Conservation (phyloP, 1,139 yeast species). For the Hanseniaspora sp. region DNA sequence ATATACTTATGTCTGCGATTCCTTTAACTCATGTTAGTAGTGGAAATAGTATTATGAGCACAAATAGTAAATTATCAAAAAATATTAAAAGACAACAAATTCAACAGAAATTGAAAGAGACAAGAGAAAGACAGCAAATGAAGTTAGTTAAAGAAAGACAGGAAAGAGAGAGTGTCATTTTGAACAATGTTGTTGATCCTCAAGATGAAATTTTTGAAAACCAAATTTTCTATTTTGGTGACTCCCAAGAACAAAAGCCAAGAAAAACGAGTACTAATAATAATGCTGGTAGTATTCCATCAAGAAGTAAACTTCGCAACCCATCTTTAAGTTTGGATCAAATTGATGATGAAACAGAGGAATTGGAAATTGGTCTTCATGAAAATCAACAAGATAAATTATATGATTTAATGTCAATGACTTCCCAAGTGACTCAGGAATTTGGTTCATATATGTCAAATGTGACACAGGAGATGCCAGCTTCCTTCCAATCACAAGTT, state of each 20-base stretch:
- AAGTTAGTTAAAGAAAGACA: neutral
- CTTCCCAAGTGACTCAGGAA: neutral
- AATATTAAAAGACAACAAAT: neutral
- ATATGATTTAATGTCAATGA: neutral
- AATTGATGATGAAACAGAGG: neutral
- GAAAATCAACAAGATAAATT: neutral
- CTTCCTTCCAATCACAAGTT: neutral
- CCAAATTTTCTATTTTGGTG: neutral
- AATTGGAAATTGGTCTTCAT: neutral
- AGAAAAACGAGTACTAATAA: neutral
- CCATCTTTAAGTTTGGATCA: neutral
- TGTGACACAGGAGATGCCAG: conserved; percentile 1
- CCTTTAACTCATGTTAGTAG: neutral
- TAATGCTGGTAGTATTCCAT: too few species aligned
- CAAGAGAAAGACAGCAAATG: neutral
- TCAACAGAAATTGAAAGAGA: neutral
- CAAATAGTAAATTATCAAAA: neutral
- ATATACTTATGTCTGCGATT: neutral
- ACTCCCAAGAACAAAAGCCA: neutral
- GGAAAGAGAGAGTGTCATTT: neutral
- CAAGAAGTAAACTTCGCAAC: neutral
- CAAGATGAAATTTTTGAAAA: neutral
- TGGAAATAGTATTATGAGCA: neutral
- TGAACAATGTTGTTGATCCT: neutral
- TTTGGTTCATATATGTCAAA: neutral